These are phyloP conservation scores for Trametopsis cervina DNA, from an alignment of 768 basidiomycete genomes.

Conservation along the genomic window DNA sequence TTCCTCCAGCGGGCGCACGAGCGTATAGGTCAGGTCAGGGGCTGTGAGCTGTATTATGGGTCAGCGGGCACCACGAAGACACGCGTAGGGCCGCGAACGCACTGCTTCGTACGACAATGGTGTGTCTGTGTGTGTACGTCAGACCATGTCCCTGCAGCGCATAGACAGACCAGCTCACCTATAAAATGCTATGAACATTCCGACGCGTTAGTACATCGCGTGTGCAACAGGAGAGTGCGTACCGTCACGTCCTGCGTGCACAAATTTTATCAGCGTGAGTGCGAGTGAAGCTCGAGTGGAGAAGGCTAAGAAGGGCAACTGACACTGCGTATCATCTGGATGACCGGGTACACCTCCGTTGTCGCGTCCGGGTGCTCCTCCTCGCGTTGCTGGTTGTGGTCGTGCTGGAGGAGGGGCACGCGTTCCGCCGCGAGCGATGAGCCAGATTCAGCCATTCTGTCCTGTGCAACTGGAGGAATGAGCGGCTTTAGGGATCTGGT, in stretches of 20 bases:
- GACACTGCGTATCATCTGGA: constrained; percentile 69
- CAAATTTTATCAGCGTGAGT: too few relatives aligned
- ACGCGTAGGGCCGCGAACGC: constrained; percentile 20
- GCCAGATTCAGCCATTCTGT: neutral
- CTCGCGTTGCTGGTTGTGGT: too few relatives aligned
- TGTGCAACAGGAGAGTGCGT: too few relatives aligned
- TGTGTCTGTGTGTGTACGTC: constrained; percentile 50
- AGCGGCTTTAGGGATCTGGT: too few relatives aligned
- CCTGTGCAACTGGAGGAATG: too few relatives aligned
- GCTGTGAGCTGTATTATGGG: constrained; percentile 50
- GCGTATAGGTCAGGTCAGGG: constrained; percentile 87
- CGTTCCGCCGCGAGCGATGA: neutral
- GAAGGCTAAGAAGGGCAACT: constrained; percentile 20
- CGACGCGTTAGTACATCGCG: neutral
- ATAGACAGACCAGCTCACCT: constrained; percentile 33
- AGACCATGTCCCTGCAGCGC: constrained; percentile 1
- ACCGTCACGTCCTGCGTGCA: constrained; percentile 57
- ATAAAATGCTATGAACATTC: constrained; percentile 52
- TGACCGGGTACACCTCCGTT: constrained; percentile 71
- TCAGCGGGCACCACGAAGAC: constrained; percentile 1
- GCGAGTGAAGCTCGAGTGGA: constrained; percentile 15
- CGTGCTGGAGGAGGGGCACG: neutral
- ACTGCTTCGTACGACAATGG: constrained; percentile 80
- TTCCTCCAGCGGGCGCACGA: constrained; percentile 80
- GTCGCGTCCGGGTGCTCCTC: too few relatives aligned